phyloP scores from a whole-genome alignment of 495 filamentous ascomycete genomes.

The Astrothelium macrocarpum region DNA sequence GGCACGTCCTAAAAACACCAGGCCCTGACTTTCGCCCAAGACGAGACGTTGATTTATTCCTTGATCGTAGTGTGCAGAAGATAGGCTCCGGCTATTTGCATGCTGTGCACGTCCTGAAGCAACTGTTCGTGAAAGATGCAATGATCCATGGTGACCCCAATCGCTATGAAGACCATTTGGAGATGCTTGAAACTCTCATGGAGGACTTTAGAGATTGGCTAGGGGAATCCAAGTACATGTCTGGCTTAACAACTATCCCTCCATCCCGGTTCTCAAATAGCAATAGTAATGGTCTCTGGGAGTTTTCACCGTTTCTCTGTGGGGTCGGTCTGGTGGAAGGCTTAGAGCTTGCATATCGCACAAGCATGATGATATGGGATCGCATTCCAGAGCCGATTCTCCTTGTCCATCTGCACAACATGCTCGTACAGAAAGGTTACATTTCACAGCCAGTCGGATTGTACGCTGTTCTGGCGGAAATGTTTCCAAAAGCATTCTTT shows the following conservation, averaged over 20 bases:
- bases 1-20: slow-evolving; percentile 29
- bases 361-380: slow-evolving; percentile 25
- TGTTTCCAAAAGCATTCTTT: slow-evolving; percentile 25
- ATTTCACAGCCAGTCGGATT: slow-evolving; percentile 25
- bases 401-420: slow-evolving; percentile 39
- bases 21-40: slow-evolving; percentile 28
- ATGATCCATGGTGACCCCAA: slow-evolving; percentile 25
- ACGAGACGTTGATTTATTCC: slow-evolving; percentile 39
- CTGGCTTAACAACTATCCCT: slow-evolving; percentile 29
- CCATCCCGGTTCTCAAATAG: slow-evolving; percentile 37
- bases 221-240: slow-evolving; percentile 36
- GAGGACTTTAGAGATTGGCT: slow-evolving; percentile 35
- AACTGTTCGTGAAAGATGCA: slow-evolving; percentile 26
- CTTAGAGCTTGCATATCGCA: slow-evolving; percentile 30
- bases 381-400: slow-evolving; percentile 28
- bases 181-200: slow-evolving; percentile 20
- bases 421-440: slow-evolving; percentile 35
- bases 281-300: slow-evolving; percentile 40
- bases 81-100: slow-evolving; percentile 18
- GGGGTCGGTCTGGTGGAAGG: slow-evolving; percentile 37
- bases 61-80: slow-evolving; percentile 29
- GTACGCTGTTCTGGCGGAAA: slow-evolving; percentile 18
- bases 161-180: slow-evolving; percentile 18
- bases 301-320: slow-evolving; percentile 43
- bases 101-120: slow-evolving; percentile 23